phyloP scores from a whole-genome alignment of 2,329 filamentous ascomycete genomes.

The Sclerotinia spermophila region DNA sequence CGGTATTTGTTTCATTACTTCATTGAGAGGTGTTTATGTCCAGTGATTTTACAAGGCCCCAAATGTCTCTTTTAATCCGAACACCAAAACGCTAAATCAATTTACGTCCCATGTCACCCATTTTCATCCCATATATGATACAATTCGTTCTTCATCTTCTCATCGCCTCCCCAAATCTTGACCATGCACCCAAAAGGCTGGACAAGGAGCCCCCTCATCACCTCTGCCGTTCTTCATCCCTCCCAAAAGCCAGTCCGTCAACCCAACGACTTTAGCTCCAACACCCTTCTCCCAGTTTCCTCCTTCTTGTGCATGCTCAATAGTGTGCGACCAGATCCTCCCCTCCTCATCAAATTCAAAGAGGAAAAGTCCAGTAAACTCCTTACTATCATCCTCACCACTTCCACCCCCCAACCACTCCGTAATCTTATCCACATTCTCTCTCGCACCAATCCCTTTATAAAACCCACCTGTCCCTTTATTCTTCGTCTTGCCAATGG shows the following conservation, averaged over 20 bases:
- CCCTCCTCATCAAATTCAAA: conserved; percentile 93
- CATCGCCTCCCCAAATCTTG: conserved; percentile 6
- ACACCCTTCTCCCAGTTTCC: conserved; percentile 76
- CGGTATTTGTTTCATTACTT: neutral
- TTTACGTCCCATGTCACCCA: neutral
- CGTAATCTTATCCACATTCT: conserved; percentile 52
- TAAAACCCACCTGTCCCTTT: conserved; percentile 43
- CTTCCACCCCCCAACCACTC: conserved; percentile 45
- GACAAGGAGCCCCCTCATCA: conserved; percentile 33
- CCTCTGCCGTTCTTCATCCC: conserved; percentile 52
- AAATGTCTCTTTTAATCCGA: neutral
- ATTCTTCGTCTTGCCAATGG: conserved; percentile 50
- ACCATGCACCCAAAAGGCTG: conserved; percentile 29
- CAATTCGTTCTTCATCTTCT: neutral
- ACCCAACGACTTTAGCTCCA: conserved; percentile 78
- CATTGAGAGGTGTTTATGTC: conserved; percentile 13
- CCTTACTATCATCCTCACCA: conserved; percentile 59
- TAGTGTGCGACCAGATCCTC: conserved; percentile 80
- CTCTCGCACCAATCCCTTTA: conserved; percentile 41
- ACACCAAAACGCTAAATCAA: conserved; percentile 11
- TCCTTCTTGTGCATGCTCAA: conserved; percentile 86
- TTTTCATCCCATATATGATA: neutral
- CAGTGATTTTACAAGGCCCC: neutral
- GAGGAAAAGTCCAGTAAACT: conserved; percentile 88
- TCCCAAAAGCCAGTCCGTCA: conserved; percentile 93